phyloP scores from a whole-genome alignment of 2,329 filamentous ascomycete species.

The Verticillium zaregamsianum region DNA sequence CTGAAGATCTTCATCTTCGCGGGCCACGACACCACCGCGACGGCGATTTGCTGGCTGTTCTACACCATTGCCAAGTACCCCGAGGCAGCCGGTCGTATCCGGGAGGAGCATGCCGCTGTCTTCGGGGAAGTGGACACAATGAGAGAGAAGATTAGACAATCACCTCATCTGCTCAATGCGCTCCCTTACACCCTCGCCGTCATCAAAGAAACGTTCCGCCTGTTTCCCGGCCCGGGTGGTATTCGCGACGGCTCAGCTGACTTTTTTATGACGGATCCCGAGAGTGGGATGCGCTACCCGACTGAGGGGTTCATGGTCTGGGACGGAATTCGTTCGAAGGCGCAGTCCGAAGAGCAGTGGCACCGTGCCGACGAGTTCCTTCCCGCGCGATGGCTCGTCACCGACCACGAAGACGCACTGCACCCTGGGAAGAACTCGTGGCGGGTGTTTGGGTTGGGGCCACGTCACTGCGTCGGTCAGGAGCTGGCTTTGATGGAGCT shows the following conservation, averaged over 20 bases:
- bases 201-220: constrained; percentile 50
- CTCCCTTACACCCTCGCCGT: constrained; percentile 31
- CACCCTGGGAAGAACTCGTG: constrained; percentile 30
- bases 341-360: constrained; percentile 23
- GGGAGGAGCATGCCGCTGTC: constrained; percentile 22
- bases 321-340: constrained; percentile 20
- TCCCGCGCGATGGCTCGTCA: constrained; percentile 40
- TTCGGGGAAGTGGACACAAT: constrained; percentile 12
- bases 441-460: constrained; percentile 48
- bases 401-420: constrained; percentile 40
- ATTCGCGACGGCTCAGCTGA: constrained; percentile 32
- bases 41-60: constrained; percentile 25
- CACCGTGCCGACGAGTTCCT: constrained; percentile 38
- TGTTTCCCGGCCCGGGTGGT: constrained; percentile 47
- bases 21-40: constrained; percentile 31
- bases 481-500: constrained; percentile 50
- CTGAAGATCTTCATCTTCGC: constrained; percentile 32
- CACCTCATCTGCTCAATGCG: constrained; percentile 1
- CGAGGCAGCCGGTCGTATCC: constrained; percentile 16
- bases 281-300: constrained; percentile 35
- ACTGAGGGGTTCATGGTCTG: constrained; percentile 39
- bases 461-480: constrained; percentile 52
- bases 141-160: background rate
- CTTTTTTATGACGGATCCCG: constrained; percentile 34
- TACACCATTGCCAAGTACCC: constrained; percentile 18